phyloP scores from a whole-genome alignment of 495 filamentous ascomycete genomes.

The Aspergillus cavernicola region DNA sequence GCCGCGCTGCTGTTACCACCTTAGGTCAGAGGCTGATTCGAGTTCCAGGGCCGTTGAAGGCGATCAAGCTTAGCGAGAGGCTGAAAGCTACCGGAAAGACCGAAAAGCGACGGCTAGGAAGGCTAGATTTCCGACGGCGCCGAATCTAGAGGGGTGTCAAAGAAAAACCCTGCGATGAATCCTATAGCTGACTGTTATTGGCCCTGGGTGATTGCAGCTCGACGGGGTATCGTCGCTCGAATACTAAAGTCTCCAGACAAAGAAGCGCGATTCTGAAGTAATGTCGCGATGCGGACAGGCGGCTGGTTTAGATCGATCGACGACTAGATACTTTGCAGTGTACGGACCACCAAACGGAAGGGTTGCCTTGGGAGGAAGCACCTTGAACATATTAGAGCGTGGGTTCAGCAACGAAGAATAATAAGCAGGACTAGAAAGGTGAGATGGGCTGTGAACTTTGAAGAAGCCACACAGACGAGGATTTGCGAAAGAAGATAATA shows the following conservation, averaged over 20 bases:
- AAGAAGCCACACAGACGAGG: conserved; percentile 10
- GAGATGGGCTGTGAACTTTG: no score
- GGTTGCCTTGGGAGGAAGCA: background rate
- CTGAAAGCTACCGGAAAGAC: conserved; percentile 9
- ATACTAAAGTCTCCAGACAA: background rate
- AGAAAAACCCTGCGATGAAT: conserved; percentile 10
- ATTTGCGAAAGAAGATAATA: conserved; percentile 17
- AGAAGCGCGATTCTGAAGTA: background rate
- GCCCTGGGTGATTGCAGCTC: conserved; percentile 10
- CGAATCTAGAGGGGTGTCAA: conserved; percentile 14
- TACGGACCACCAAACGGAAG: background rate
- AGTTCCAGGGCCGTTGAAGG: background rate
- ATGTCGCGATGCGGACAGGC: background rate
- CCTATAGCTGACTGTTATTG: conserved; percentile 10
- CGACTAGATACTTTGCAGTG: conserved; percentile 3
- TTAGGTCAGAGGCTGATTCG: background rate
- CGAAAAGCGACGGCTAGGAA: conserved; percentile 7
- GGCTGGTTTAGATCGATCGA: conserved; percentile 3
- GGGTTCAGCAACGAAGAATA: background rate
- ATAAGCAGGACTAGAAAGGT: conserved; percentile 10
- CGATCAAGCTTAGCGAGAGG: conserved; percentile 9
- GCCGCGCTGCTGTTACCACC: conserved; percentile 1
- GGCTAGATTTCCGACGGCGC: conserved; percentile 14
- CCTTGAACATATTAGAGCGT: conserved; percentile 7
- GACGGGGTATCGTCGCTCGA: background rate